Evolutionary conservation across 2,329 filamentous ascomycete species (phyloP), one percentile per base, ranked within the genome.

Genomic region (Zymoseptoria pseudotritici): DNA sequence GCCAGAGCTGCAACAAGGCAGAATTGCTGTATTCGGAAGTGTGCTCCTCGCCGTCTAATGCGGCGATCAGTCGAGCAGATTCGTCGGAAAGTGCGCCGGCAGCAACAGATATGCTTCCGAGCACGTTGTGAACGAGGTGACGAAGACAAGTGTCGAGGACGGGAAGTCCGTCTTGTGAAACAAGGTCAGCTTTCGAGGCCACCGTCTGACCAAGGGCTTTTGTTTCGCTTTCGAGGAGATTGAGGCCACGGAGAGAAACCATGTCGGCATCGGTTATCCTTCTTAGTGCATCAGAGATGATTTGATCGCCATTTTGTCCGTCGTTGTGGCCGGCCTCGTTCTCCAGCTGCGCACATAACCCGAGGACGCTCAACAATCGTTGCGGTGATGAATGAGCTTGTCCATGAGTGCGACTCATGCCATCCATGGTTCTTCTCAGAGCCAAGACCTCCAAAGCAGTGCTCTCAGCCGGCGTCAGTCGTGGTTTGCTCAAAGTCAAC

Each of bases 201-300:
- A 77, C 36, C 4, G 74, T 65, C 51, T 74, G 72, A 0, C 74
- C 72, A 11, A 79, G 65, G 1, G 73, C 67, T 4, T 73, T 65
- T 11, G 76, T 61, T 61, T 80, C 78, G 1, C 67, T 63, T 54
- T 75, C 71, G 50, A 80, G 74, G 13, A 77, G 71, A 53, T 74
- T 71, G 22, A 80, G 67, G 58, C 74, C 70, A 26, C 66, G 65
- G 8, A 80, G 66, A 22, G 71, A 69, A 3, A 78, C 75, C 54
- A 75, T 69, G 22, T 73, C 67, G 1, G 71, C 67, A 3, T 52
- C 53, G 4, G 21, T 13, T n/a, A 59, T 22, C 36, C 49, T 55
- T 36, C 56, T 50, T 9, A 62, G 55, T 10, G 64, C 55, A 3
- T n/a, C 42, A 17, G 11, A 20, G 21, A 36, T 54, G 17, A 54